Base-by-base conservation (phyloP, 164 flowering plant species). In the Akebia trifoliata region DNA sequence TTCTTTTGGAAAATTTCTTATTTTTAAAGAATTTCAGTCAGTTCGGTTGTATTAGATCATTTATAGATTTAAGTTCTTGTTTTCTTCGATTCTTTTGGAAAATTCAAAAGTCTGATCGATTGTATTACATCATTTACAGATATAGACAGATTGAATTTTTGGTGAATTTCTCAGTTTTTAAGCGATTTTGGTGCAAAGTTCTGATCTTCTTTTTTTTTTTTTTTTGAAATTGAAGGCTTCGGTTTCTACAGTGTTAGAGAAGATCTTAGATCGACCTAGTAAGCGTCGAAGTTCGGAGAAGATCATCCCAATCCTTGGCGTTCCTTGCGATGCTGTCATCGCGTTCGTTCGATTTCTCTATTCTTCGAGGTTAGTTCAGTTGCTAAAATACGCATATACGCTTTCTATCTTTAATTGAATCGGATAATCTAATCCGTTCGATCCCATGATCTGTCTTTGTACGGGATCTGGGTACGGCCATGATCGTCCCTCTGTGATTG, bases 271-370 rank as follows among this genome's bases (percentile, higher is more conserved):
- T 21, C 72, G 74, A 64, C 83, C 86, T 9, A 62, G 66, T 1
- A 83, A 78, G 70, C 67, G 64, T 31, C 68, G 74, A 47, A 70
- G 67, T 44, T 66, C 78, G 12, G 83, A 71, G 61, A 73, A 37
- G 43, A 70, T 70, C 9, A 67, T 88, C 50, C 75, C 76, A 34
- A 84, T 91, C 47, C 80, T 74, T 29, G 98, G 98, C 47, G 98
- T 91, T 54, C 92, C 96, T 0, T 62, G 71, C 69, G 84, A 82
- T 29, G 86, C 98, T 15, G 90, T 84, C 14, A 21, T 65, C 11
- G 76, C 76, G 18, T 91, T 91, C 52, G 61, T 90, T 14, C 77
- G 77, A n/a, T 91, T 72, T 68, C 78, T 86, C 44, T 91, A 83
- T 65, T 66, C 83, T 8, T 70, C 72, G 36, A 78, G 84, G 97